Evolutionary conservation across 805 yeast species (phyloP).

Genomic region (Huiozyma naganishii): DNA sequence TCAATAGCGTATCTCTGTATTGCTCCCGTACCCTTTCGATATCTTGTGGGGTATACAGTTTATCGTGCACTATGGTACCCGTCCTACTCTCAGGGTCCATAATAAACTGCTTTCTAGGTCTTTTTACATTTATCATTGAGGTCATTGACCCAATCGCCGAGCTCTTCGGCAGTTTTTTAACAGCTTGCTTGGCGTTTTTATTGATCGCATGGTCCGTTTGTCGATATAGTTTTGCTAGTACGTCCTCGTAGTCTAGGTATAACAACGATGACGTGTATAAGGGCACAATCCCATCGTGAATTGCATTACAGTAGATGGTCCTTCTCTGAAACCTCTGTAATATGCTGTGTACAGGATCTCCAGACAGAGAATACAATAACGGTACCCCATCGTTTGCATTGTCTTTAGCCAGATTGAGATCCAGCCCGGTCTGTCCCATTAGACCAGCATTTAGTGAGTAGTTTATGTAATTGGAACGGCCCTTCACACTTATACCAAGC

Average conservation of each 20-base stretch:
- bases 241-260: slow-evolving; percentile 54
- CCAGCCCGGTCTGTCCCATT: slow-evolving; percentile 74
- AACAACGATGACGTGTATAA: slow-evolving; percentile 60
- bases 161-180: slow-evolving; percentile 28
- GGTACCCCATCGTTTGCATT: slow-evolving; percentile 37
- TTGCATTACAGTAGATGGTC: slow-evolving; percentile 63
- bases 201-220: neutral
- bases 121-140: slow-evolving; percentile 48
- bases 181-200: neutral
- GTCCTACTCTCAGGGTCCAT: slow-evolving; percentile 46
- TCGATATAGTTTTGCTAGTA: slow-evolving; percentile 17
- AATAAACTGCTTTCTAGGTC: slow-evolving; percentile 46
- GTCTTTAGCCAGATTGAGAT: slow-evolving; percentile 44
- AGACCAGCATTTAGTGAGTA: slow-evolving; percentile 59
- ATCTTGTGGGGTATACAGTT: slow-evolving; percentile 38
- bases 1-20: slow-evolving; percentile 19
- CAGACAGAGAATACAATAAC: slow-evolving; percentile 47
- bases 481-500: slow-evolving; percentile 64
- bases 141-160: slow-evolving; percentile 58
- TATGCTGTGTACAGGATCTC: slow-evolving; percentile 46
- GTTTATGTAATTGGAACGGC: slow-evolving; percentile 56
- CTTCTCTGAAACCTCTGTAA: slow-evolving; percentile 48
- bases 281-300: slow-evolving; percentile 77
- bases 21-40: slow-evolving; percentile 10
- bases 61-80: slow-evolving; percentile 53